Evolutionary conservation across 2,329 filamentous ascomycete genomes (phyloP), one percentile per base, ranked within the genome.

Genomic region (Sphaerulina populicola): DNA sequence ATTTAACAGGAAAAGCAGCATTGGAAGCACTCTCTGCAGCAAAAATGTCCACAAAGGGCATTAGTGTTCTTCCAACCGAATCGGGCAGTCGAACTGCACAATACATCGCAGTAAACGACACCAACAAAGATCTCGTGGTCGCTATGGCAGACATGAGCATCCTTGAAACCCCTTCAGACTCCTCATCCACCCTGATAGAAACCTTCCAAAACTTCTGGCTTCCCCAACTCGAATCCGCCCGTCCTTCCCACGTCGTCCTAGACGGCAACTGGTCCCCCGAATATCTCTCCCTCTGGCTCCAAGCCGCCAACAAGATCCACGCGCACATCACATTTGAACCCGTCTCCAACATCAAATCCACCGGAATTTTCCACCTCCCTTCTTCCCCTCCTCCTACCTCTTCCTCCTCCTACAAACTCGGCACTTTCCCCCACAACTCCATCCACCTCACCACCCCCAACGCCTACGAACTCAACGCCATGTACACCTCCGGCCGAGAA

Each of bases 141-240:
- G 91, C 89, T 41, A 94, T 96, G 88, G 90, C 91, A 4, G 93
- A 97, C 65, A 96, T 97, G 89, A 79, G 76, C 49, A 91, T 95
- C 60, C 79, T 95, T 36, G 75, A 81, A 59, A 68, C 69, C 1
- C 44, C 52, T 8, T 57, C 53, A 4, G 30, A 41, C 30, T 30
- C 38, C 4, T 58, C 68, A 68, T 12, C 45, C 44, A 47, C 47
- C 47, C 29, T 81, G n/a, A 15, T 35, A 5, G 12, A 52, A 8
- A 53, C 60, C 1, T 77, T 78, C 55, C 68, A 75, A 0, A 66
- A 73, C 7, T 71, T 77, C 57, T 88, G 84, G 82, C 75, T 77
- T 44, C 75, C 80, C 1, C 72, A 79, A 27, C 70, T 88, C 6
- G 67, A 71, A 10, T 68, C 72, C 2, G 72, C 76, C 10, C 75